Evolutionary conservation across 1,139 yeast genomes (phyloP), one percentile per base, ranked within the genome.

Genomic region (Pichia sp.): DNA sequence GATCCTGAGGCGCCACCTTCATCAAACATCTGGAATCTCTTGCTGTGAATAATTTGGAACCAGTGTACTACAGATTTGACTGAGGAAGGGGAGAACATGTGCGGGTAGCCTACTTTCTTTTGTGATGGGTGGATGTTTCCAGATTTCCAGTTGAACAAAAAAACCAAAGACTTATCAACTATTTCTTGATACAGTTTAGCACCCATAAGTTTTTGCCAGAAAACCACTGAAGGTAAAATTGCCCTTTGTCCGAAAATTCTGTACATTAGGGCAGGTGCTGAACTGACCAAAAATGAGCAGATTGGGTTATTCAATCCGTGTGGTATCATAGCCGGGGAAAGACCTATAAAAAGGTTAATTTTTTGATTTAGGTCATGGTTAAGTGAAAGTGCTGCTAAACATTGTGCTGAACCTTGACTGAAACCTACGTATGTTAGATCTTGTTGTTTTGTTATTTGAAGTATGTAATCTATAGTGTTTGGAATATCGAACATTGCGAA

Each of bases 401-500:
- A 64, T 61, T 76, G 80, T 1, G 79, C 75, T 38, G 79, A 75
- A 1, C 80, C 80, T 59, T 76, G 80, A 16, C 78, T 73, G 56
- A 76, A 76, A 3, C 80, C 80, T 40, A 76, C 66, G 54, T 74
- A 76, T 1, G 72, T 67, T 38, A 76, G 53, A 19, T 50, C 63
- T 50, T 63, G 16, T 45, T 75, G 62, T 15, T 67, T 62, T 3
- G 87, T 77, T 50, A 74, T 72, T 31, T 70, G 62, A 51, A 84
- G 65, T 34, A 89, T 79, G 66, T 86, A 85, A 60, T 80, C 79
- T 16, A 89, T 76, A 1, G 87, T 77, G 62, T 85, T 83, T 3
- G 96, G 96, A 47, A 89, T 87, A 67, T 88, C 96, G 65, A 80
- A 85, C 62, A 85, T 73, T 1, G 96, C 95, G 71, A 85, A 87